phyloP scores from a whole-genome alignment of 2,329 filamentous ascomycete species.

The Cercospora zeae-maydis region DNA sequence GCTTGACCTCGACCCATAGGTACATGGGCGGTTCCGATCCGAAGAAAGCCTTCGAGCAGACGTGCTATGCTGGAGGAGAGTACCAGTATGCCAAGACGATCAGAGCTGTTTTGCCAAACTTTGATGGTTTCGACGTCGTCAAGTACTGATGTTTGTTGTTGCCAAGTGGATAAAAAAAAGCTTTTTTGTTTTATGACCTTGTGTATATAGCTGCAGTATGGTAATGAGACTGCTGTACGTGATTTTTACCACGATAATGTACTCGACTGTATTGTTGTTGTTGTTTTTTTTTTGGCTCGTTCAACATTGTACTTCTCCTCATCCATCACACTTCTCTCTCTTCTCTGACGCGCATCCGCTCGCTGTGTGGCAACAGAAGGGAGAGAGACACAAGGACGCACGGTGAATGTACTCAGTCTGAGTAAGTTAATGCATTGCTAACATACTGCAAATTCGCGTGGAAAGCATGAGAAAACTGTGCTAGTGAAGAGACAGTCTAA shows the following conservation, averaged over 20 bases:
- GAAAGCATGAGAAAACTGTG: neutral
- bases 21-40: conserved; percentile 24
- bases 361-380: too few species aligned
- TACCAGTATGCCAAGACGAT: conserved; percentile 32
- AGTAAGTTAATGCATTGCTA: neutral
- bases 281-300: too few species aligned
- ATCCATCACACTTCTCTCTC: too few species aligned
- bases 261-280: neutral
- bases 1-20: neutral
- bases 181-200: neutral
- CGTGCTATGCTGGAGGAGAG: conserved; percentile 32
- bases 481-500: neutral
- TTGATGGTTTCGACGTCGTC: conserved; percentile 29
- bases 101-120: conserved; percentile 25
- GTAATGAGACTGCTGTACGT: neutral
- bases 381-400: too few species aligned
- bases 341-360: too few species aligned
- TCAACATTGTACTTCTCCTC: too few species aligned
- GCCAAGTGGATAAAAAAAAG: neutral
- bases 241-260: neutral
- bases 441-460: neutral
- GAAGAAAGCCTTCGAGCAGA: conserved; percentile 31
- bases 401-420: too few species aligned
- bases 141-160: neutral
- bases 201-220: neutral